Base-by-base conservation (phyloP, 352 stramenopile species). In the Blastocystis sp. region DNA sequence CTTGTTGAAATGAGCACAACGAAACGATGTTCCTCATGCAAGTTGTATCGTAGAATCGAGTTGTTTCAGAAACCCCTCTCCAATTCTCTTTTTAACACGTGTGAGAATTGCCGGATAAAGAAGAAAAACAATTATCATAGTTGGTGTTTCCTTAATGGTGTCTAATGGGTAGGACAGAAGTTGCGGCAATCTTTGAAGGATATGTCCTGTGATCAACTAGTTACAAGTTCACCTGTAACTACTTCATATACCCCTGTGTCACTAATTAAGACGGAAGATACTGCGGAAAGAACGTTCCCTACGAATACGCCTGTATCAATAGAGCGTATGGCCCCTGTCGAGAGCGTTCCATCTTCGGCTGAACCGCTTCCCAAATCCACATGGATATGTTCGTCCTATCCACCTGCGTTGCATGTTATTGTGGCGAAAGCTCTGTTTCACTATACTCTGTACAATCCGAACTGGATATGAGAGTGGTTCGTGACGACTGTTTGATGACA, bases 101-200 rank as follows among this genome's bases (percentile, higher is more conserved):
- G 69, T 64, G 27, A 61, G 9, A 81, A 81, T 63, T 81, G 69
- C 48, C 46, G 69, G 14, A 32, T 64, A 48, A 81, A 81, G 34
- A 81, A 81, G 24, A 81, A 81, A 44, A 81, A 65, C 8, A 81
- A 81, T 42, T 81, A 81, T 44, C 46, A 65, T 61, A 54, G 69
- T 81, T 27, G 0, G 69, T 21, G 36, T n/a, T 64, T 34, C 4
- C n/a, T n/a, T 29, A 21, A n/a, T 7, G 24, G 21, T 59, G n/a
- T 9, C 27, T 59, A 0, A 78, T 8, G 32, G 11, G 0, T 81
- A 81, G 69, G 49, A 42, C 44, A 65, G 42, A 81, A 81, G 42
- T 34, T 53, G 63, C 36, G 42, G n/a, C 63, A 46, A 29, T 9
- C 46, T 44, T 72, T 36, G 21, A 75, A 75, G 36, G 63, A 75